Percentiles rank a stretch among this genome's conserved stretches.
Evolutionary conservation across 495 filamentous ascomycete species (phyloP).

Genomic region (Rusavskia elegans): DNA sequence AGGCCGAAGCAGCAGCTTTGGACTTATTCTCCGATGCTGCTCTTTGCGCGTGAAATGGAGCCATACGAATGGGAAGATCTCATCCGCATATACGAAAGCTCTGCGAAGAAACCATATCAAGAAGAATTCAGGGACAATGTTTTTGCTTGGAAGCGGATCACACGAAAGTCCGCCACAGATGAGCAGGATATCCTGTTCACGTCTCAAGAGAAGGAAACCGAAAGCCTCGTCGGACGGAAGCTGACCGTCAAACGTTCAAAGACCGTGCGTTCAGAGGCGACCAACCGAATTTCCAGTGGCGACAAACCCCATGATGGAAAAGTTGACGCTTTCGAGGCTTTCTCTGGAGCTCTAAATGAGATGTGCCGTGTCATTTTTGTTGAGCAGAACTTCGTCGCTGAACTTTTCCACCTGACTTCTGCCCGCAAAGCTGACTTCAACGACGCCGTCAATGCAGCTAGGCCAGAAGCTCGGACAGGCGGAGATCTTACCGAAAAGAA

Average conservation of each 20-base stretch:
- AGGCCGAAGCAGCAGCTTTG: constrained; percentile 46
- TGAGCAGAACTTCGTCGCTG: constrained; percentile 88
- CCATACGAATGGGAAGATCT: constrained; percentile 62
- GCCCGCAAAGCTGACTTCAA: constrained; percentile 62
- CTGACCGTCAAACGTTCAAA: constrained; percentile 85
- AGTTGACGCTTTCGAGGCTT: constrained; percentile 66
- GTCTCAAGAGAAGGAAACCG: constrained; percentile 65
- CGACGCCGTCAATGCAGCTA: constrained; percentile 49
- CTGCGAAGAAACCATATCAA: constrained; percentile 60
- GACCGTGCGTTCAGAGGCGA: constrained; percentile 58
- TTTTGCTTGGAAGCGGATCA: constrained; percentile 66
- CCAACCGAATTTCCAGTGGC: constrained; percentile 27
- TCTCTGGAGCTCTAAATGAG: constrained; percentile 63
- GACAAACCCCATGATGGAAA: constrained; percentile 53
- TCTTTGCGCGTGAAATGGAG: constrained; percentile 76
- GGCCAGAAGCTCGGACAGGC: constrained; percentile 48
- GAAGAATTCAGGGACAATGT: constrained; percentile 68
- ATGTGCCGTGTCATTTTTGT: constrained; percentile 62
- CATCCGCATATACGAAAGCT: constrained; percentile 63
- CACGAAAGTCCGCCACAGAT: constrained; percentile 65
- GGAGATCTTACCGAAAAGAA: constrained; percentile 55
- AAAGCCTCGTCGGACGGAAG: constrained; percentile 64
- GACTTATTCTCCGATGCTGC: constrained; percentile 68
- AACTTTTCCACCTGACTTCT: constrained; percentile 83
- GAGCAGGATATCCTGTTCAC: constrained; percentile 81